phyloP scores from a whole-genome alignment of 192 early-diverging fungal genomes.

The Linnemannia zychae region DNA sequence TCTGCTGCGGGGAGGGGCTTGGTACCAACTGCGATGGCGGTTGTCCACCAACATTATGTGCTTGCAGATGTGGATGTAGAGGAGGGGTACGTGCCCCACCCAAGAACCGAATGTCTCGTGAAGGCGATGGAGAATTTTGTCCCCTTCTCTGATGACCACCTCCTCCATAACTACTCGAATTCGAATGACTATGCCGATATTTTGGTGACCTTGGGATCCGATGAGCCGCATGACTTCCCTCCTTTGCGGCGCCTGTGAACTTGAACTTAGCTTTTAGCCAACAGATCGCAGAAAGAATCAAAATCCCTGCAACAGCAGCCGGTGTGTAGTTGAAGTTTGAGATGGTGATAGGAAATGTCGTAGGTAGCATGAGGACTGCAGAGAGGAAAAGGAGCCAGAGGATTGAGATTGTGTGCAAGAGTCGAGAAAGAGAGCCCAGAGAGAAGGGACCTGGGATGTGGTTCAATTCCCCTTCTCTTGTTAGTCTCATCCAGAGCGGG shows the following conservation, averaged over 20 bases:
- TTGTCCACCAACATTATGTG: neutral
- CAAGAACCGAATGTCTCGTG: neutral
- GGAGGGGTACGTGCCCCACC: neutral
- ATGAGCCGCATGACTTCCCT: constrained; percentile 25
- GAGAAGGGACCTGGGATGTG: constrained; percentile 25
- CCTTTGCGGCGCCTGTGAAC: constrained; percentile 36
- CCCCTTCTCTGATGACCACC: neutral
- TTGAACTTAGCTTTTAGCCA: constrained; percentile 31
- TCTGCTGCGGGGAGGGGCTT: too few species aligned
- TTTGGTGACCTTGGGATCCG: neutral
- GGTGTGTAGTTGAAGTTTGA: constrained; percentile 36
- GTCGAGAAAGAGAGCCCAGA: constrained; percentile 7
- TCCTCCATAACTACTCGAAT: neutral
- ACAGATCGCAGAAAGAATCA: constrained; percentile 18
- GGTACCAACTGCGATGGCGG: neutral
- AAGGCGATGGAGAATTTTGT: neutral
- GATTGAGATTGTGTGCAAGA: constrained; percentile 29
- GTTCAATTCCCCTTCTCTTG: constrained; percentile 18
- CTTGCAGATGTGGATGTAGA: neutral
- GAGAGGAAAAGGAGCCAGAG: constrained; percentile 41
- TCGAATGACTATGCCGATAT: neutral
- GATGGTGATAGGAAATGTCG: constrained; percentile 27
- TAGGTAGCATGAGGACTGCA: constrained; percentile 32
- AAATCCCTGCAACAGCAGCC: neutral
- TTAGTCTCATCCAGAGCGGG: constrained; percentile 38